Evolutionary conservation across 164 flowering plant genomes (phyloP).

Genomic region (Vitis cinerea): DNA sequence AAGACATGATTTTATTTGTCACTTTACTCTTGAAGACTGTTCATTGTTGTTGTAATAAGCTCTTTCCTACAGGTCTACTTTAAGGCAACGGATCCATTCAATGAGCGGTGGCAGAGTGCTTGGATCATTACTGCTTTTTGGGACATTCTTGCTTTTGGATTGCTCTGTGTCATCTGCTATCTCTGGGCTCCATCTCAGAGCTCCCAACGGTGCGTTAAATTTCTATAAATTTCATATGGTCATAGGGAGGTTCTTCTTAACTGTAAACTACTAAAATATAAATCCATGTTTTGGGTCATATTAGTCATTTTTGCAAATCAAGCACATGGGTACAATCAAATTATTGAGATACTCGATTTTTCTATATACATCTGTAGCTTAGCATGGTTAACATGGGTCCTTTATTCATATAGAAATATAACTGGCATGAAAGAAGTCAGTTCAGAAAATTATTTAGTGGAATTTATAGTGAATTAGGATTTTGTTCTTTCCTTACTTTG

Average conservation of each 20-base stretch:
- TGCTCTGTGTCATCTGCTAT: constrained; percentile 86
- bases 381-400: too few species aligned
- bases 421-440: too few species aligned
- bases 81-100: constrained; percentile 94
- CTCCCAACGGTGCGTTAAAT: constrained; percentile 62
- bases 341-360: too few species aligned
- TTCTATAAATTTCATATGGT: not conserved
- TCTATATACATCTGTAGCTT: too few species aligned
- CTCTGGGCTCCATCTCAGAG: constrained; percentile 98
- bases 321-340: too few species aligned
- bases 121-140: constrained; percentile 97
- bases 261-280: too few species aligned
- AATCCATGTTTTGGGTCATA: not conserved
- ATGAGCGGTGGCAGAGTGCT: constrained; percentile 93
- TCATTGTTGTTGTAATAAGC: constrained; percentile 1
- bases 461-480: too few species aligned
- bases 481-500: too few species aligned
- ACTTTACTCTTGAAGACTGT: not conserved
- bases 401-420: too few species aligned
- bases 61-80: constrained; percentile 70
- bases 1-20: not conserved
- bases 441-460: too few species aligned
- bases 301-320: too few species aligned
- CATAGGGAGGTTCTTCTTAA: not conserved
- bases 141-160: constrained; percentile 73